These are phyloP conservation scores for Metrosideros polymorpha DNA, from an alignment of 441 rosid species.

Conservation along the genomic window DNA sequence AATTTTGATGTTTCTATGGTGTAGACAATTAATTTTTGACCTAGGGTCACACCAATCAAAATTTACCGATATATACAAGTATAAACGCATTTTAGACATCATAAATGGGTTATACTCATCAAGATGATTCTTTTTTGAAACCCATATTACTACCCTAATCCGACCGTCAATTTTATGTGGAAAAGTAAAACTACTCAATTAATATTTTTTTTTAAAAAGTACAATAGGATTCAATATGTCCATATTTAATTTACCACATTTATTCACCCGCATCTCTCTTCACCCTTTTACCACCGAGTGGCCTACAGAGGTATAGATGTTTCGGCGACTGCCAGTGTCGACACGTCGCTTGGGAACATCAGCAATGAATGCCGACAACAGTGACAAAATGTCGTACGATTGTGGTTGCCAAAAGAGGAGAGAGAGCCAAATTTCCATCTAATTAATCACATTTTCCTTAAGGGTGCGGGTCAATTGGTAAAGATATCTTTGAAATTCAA, in stretches of 20 bases:
- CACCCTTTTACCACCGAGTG: neutral
- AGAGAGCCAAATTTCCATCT: neutral
- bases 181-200: neutral
- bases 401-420: neutral
- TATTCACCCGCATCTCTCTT: neutral
- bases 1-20: neutral
- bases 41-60: neutral
- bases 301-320: neutral
- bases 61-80: neutral
- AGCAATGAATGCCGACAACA: neutral
- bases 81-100: neutral
- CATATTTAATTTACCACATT: neutral
- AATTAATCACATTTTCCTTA: neutral
- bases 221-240: neutral
- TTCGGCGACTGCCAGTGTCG: neutral
- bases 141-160: neutral
- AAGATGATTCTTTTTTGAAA: neutral
- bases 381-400: neutral
- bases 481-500: neutral
- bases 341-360: neutral
- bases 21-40: neutral
- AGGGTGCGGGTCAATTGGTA: neutral
- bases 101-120: neutral
- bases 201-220: no score
- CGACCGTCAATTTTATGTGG: neutral